Conservation (phyloP, 805 yeast genomes). For the Kluyveromyces starmeri region DNA sequence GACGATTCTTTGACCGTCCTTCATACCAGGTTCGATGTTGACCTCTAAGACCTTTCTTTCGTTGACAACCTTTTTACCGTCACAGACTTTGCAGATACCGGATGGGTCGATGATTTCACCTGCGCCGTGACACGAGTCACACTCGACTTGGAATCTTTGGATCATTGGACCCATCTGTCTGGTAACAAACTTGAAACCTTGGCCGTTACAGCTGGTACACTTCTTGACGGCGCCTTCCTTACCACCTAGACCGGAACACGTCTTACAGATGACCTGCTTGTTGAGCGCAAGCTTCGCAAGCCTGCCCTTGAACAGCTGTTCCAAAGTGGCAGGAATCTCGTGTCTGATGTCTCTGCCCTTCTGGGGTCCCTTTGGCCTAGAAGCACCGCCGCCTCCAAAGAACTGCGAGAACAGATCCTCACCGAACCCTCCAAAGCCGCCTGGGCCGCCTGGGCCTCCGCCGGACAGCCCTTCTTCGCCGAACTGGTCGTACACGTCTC, state of each 20-base stretch:
- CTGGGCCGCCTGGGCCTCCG: slow-evolving; percentile 61
- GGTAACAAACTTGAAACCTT: slow-evolving; percentile 83
- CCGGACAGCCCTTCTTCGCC: slow-evolving; percentile 91
- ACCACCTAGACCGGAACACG: slow-evolving; percentile 96
- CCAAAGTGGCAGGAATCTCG: slow-evolving; percentile 73
- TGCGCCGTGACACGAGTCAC: slow-evolving; percentile 86
- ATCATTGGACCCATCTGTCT: slow-evolving; percentile 99
- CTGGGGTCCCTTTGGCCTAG: slow-evolving; percentile 73
- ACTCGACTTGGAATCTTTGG: slow-evolving; percentile 91
- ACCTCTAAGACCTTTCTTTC: slow-evolving; percentile 94
- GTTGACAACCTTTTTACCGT: slow-evolving; percentile 75
- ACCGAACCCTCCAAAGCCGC: slow-evolving; percentile 38
- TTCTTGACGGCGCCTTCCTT: slow-evolving; percentile 80
- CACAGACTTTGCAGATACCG: slow-evolving; percentile 81
- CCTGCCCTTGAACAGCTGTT: slow-evolving; percentile 91
- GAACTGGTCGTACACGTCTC: slow-evolving; percentile 78
- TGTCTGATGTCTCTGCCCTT: slow-evolving; percentile 90
- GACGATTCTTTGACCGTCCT: slow-evolving; percentile 80
- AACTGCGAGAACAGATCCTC: slow-evolving; percentile 51
- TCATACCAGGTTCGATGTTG: slow-evolving; percentile 95
- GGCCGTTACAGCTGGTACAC: slow-evolving; percentile 84
- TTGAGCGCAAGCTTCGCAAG: slow-evolving; percentile 88
- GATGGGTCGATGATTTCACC: slow-evolving; percentile 83
- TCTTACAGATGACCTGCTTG: slow-evolving; percentile 79
- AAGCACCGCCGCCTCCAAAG: slow-evolving; percentile 70